Conservation (phyloP, 345 rosid genomes). For the Aegle marmelos region DNA sequence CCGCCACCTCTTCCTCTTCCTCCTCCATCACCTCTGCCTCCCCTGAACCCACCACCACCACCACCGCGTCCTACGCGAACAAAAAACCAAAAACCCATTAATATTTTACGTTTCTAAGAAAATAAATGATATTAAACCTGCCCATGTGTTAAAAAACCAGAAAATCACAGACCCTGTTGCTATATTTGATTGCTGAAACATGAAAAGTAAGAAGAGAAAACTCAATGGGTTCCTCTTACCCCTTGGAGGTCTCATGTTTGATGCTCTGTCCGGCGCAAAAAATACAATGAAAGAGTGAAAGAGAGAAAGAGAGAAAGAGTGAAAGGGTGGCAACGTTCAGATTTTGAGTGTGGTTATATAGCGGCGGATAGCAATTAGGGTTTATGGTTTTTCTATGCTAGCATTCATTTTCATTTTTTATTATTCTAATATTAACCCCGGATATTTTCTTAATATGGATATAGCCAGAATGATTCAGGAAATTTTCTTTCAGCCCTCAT, state of each 20-base stretch:
- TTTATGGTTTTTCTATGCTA: constrained; percentile 5
- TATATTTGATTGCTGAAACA: neutral
- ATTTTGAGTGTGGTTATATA: neutral
- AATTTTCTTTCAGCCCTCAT: too few species aligned
- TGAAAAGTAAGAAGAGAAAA: neutral
- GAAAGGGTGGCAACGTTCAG: neutral
- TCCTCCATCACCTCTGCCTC: constrained; percentile 47
- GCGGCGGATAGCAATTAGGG: neutral
- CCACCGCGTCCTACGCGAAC: constrained; percentile 44
- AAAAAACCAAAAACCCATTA: neutral
- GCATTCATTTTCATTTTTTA: neutral
- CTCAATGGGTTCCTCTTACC: constrained; percentile 4
- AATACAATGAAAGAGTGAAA: neutral
- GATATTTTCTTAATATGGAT: too few species aligned
- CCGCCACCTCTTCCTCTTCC: constrained; percentile 44
- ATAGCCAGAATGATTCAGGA: too few species aligned
- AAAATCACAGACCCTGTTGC: neutral
- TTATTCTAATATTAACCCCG: neutral
- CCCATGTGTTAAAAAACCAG: neutral
- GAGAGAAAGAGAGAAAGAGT: fast-evolving
- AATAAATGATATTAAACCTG: neutral
- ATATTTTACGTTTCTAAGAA: neutral
- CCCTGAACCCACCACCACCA: constrained; percentile 48
- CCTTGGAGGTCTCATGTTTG: constrained; percentile 44
- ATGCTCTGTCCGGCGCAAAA: neutral